phyloP scores from a whole-genome alignment of 2,329 filamentous ascomycete species.

The Pestalotiopsis sp. region DNA sequence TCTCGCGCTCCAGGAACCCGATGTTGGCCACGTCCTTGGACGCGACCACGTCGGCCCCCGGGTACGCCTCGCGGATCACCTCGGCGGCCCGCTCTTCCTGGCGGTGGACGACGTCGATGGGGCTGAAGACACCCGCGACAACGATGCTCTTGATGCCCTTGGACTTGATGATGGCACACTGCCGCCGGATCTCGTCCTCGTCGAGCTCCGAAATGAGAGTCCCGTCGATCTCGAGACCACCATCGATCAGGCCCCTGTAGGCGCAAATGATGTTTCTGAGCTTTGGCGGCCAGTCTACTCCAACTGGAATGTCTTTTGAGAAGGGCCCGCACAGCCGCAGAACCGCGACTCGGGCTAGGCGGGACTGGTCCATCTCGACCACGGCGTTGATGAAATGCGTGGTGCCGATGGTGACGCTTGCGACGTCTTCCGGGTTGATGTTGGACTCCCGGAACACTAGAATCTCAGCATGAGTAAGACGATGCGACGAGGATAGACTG shows the following conservation, averaged over 20 bases:
- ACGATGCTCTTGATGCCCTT: slow-evolving; percentile 44
- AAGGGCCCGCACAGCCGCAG: slow-evolving; percentile 52
- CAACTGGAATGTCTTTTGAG: slow-evolving; percentile 45
- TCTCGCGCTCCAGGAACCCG: slow-evolving; percentile 59
- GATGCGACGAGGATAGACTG: background rate
- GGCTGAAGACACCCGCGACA: slow-evolving; percentile 47
- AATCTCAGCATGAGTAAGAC: background rate
- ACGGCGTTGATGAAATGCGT: slow-evolving; percentile 60
- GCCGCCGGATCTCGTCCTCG: slow-evolving; percentile 33
- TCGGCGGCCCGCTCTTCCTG: slow-evolving; percentile 46
- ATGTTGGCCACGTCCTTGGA: slow-evolving; percentile 50
- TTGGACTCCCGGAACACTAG: slow-evolving; percentile 19
- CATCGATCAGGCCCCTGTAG: slow-evolving; percentile 42
- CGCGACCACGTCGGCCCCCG: slow-evolving; percentile 41
- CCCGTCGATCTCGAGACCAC: slow-evolving; percentile 51
- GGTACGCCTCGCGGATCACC: slow-evolving; percentile 36
- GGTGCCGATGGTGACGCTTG: slow-evolving; percentile 49
- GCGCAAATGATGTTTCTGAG: slow-evolving; percentile 43
- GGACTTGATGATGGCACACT: slow-evolving; percentile 35
- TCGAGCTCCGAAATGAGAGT: slow-evolving; percentile 41
- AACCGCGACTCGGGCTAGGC: slow-evolving; percentile 49
- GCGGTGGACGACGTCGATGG: slow-evolving; percentile 43
- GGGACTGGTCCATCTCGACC: slow-evolving; percentile 46
- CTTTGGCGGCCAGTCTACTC: slow-evolving; percentile 49
- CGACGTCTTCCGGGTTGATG: slow-evolving; percentile 31